Percentiles rank a stretch among this genome's conserved stretches.
phyloP scores from a whole-genome alignment of 306 rosid species.

The Elaeagnus macrophylla region DNA sequence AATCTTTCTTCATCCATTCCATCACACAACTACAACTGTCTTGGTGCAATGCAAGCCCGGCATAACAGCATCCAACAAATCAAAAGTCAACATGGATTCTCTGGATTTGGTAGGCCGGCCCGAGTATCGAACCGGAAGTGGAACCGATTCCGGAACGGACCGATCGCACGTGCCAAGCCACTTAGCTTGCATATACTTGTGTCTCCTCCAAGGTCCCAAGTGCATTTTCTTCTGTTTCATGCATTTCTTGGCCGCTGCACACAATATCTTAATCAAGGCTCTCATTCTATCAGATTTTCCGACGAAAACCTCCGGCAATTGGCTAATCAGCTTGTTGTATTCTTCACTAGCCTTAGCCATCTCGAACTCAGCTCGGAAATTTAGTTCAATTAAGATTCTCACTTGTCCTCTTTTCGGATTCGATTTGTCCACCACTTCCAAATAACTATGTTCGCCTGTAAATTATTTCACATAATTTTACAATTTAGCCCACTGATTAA shows the following conservation, averaged over 20 bases:
- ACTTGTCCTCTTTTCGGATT: slow-evolving; percentile 29
- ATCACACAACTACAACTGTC: slow-evolving; percentile 42
- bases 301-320: slow-evolving; percentile 56
- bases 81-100: slow-evolving; percentile 71
- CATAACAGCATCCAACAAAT: slow-evolving; percentile 39
- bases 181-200: slow-evolving; percentile 75
- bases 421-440: slow-evolving; percentile 55
- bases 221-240: slow-evolving; percentile 90
- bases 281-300: slow-evolving; percentile 62
- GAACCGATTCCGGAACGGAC: slow-evolving; percentile 27
- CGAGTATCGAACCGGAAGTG: slow-evolving; percentile 19
- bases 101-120: slow-evolving; percentile 30
- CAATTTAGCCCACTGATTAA: background rate
- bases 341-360: slow-evolving; percentile 62
- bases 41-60: slow-evolving; percentile 26
- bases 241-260: slow-evolving; percentile 63
- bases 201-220: slow-evolving; percentile 82
- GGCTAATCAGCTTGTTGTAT: slow-evolving; percentile 40
- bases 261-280: slow-evolving; percentile 47
- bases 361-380: slow-evolving; percentile 63
- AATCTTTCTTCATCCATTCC: background rate
- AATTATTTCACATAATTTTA: background rate
- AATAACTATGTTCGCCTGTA: slow-evolving; percentile 59
- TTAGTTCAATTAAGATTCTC: slow-evolving; percentile 57
- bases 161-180: slow-evolving; percentile 54